A percentile compares a stretch with the other conserved stretches of the same genome.
These are phyloP conservation scores for Suillus bovinus DNA, from an alignment of 768 basidiomycete genomes.

Conservation along the genomic window DNA sequence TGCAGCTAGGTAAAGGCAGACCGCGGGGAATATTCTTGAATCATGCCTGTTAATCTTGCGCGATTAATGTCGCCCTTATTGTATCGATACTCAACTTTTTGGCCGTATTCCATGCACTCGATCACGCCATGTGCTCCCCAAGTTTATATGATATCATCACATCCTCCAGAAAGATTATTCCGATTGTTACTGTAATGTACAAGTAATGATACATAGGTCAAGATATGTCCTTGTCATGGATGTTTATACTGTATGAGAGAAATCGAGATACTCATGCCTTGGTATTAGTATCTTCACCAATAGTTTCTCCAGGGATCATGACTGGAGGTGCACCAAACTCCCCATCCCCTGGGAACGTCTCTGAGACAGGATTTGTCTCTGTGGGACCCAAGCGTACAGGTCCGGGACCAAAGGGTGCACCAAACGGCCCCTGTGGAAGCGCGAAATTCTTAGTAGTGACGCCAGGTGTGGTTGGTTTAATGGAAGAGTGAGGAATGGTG, in stretches of 20 bases:
- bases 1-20: conserved; percentile 2
- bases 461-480: conserved; percentile 13
- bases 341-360: conserved; percentile 27
- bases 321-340: conserved; percentile 30
- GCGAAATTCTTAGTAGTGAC: conserved; percentile 19
- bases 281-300: conserved; percentile 20
- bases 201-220: neutral
- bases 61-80: neutral
- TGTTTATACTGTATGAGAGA: neutral
- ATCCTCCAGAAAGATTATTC: neutral
- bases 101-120: neutral
- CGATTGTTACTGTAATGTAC: neutral
- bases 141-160: neutral
- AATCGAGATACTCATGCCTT: neutral
- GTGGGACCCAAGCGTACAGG: conserved; percentile 19
- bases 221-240: neutral
- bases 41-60: neutral
- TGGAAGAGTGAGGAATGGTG: conserved; percentile 22
- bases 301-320: conserved; percentile 27
- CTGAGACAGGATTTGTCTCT: conserved; percentile 24
- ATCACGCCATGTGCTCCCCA: neutral
- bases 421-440: conserved; percentile 16
- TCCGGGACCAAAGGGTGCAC: conserved; percentile 19
- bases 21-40: conserved; percentile 5
- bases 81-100: neutral